A percentile compares a stretch with the other conserved stretches of the same genome.
Conservation (phyloP, 805 yeast species). For the Spathaspora gorwiae region DNA sequence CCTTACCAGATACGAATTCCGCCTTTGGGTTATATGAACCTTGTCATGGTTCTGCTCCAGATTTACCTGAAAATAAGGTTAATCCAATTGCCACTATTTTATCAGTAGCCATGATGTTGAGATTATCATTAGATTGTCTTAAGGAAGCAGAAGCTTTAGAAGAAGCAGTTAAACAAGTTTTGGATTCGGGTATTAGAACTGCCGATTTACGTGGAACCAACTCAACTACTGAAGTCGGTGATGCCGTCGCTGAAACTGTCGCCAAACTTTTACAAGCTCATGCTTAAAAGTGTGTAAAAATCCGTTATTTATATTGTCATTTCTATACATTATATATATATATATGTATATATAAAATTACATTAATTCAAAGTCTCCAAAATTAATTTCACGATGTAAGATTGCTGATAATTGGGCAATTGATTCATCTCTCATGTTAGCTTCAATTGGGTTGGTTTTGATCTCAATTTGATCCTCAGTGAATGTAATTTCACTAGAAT, state of each 20-base stretch:
- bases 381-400: constrained; percentile 21
- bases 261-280: constrained; percentile 39
- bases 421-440: constrained; percentile 21
- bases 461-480: constrained; percentile 9
- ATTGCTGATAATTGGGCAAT: constrained; percentile 29
- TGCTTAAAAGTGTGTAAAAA: neutral
- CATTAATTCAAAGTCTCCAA: constrained; percentile 2
- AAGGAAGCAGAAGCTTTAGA: constrained; percentile 88
- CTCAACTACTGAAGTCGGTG: constrained; percentile 88
- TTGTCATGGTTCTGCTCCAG: constrained; percentile 98
- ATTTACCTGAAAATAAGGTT: constrained; percentile 78
- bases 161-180: constrained; percentile 75
- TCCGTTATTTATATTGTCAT: too few relatives aligned
- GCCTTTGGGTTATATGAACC: constrained; percentile 98
- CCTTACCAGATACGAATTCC: constrained; percentile 90
- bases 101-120: constrained; percentile 96
- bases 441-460: neutral
- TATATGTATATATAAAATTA: too few relatives aligned
- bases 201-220: constrained; percentile 86
- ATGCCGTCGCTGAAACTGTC: constrained; percentile 79
- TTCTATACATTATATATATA: too few relatives aligned
- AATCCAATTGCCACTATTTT: constrained; percentile 94
- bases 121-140: constrained; percentile 76
- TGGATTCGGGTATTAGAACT: constrained; percentile 83
- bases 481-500: constrained; percentile 20